Percentiles rank a stretch among this genome's conserved stretches.
These are phyloP conservation scores for Suhomyces pyralidae DNA, from an alignment of 805 yeast species.

Conservation along the genomic window DNA sequence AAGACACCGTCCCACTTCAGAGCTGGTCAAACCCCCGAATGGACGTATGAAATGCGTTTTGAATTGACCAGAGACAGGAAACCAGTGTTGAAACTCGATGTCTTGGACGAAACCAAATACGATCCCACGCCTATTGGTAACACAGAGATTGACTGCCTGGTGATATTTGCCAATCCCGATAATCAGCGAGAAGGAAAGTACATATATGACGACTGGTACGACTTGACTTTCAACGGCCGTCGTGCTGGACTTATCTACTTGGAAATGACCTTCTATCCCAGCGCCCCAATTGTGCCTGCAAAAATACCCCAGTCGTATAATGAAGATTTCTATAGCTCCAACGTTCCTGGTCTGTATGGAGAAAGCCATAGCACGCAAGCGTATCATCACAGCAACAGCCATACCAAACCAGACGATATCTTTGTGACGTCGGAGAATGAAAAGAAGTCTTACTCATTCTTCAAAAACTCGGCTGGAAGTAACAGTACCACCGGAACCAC, in stretches of 20 bases:
- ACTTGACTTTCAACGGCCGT: constrained; percentile 59
- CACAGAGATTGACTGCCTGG: constrained; percentile 70
- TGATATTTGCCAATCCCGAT: constrained; percentile 56
- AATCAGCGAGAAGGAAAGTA: constrained; percentile 52
- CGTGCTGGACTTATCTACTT: constrained; percentile 86
- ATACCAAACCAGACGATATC: neutral
- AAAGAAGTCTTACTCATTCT: neutral
- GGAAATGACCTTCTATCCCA: constrained; percentile 89
- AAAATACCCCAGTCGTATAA: constrained; percentile 17
- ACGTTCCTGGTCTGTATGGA: neutral
- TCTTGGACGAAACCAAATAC: constrained; percentile 79
- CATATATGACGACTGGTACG: constrained; percentile 87
- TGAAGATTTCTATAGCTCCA: neutral
- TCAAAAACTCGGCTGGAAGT: constrained; percentile 1
- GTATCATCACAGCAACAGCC: neutral
- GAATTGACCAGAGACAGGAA: constrained; percentile 60
- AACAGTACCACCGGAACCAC: neutral
- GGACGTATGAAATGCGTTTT: constrained; percentile 76
- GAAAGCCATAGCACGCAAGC: neutral
- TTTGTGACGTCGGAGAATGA: constrained; percentile 5
- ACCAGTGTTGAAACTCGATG: constrained; percentile 64
- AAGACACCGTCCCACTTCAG: constrained; percentile 73
- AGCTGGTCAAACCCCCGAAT: constrained; percentile 93
- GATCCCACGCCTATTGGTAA: constrained; percentile 88
- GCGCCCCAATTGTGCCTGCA: constrained; percentile 43